phyloP scores from a whole-genome alignment of 441 rosid genomes.

The Gossypium lobatum region DNA sequence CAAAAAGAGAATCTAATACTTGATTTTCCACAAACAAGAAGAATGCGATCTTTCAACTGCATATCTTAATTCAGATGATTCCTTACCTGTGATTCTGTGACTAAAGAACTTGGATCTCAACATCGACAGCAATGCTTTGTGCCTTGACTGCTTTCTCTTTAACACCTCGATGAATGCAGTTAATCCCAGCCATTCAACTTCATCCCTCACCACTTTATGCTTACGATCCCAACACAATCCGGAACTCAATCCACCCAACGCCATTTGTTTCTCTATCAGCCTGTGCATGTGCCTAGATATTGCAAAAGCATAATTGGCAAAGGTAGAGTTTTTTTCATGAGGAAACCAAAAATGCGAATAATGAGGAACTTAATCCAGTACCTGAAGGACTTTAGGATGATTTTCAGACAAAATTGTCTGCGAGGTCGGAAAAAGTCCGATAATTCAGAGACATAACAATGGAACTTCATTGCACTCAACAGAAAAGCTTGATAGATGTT shows the following conservation, averaged over 20 bases:
- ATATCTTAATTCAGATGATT: constrained; percentile 37
- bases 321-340: background rate
- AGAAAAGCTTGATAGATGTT: constrained; percentile 81
- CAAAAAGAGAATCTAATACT: constrained; percentile 33
- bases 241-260: constrained; percentile 20
- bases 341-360: background rate
- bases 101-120: constrained; percentile 34
- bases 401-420: constrained; percentile 28
- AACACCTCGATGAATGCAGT: constrained; percentile 56
- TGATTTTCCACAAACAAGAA: constrained; percentile 59
- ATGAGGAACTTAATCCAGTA: constrained; percentile 14
- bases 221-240: constrained; percentile 33
- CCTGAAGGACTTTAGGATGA: constrained; percentile 57
- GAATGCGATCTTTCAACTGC: constrained; percentile 62
- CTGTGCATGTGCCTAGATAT: constrained; percentile 46
- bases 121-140: constrained; percentile 36
- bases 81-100: constrained; percentile 24
- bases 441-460: constrained; percentile 56
- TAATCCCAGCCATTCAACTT: constrained; percentile 83
- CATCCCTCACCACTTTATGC: constrained; percentile 30
- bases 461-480: constrained; percentile 85
- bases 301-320: background rate
- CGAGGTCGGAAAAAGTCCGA: constrained; percentile 44
- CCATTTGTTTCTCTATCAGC: constrained; percentile 53
- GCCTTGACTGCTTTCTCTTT: constrained; percentile 58